These are phyloP conservation scores for Flaveria brownii DNA, from an alignment of 129 eudicot species.

Conservation along the genomic window DNA sequence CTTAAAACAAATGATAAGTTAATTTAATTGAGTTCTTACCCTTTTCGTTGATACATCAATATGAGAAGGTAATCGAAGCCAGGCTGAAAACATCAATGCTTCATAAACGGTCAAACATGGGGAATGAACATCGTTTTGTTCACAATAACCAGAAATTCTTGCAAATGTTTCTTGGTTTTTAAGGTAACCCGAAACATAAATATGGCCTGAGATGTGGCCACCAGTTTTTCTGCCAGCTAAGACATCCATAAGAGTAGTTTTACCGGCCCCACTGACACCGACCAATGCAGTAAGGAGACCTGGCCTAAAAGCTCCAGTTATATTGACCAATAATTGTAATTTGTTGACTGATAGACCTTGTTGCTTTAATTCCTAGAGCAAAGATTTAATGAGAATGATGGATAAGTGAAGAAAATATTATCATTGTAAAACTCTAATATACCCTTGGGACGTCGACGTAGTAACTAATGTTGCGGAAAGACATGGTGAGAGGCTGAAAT, in stretches of 20 bases:
- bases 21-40: conserved; percentile 36
- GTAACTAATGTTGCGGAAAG: conserved; percentile 72
- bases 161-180: conserved; percentile 96
- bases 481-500: conserved; percentile 84
- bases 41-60: conserved; percentile 53
- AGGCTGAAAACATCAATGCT: conserved; percentile 81
- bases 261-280: conserved; percentile 99
- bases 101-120: conserved; percentile 85
- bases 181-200: conserved; percentile 79
- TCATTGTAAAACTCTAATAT: conserved; percentile 5
- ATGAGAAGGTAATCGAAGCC: conserved; percentile 83
- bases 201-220: conserved; percentile 68
- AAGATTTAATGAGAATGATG: neutral
- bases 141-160: conserved; percentile 89
- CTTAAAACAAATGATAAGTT: neutral
- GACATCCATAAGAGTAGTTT: conserved; percentile 97
- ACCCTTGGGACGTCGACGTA: conserved; percentile 84
- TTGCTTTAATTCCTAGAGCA: conserved; percentile 68
- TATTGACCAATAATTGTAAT: conserved; percentile 68
- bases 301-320: conserved; percentile 87
- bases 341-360: conserved; percentile 57
- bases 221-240: conserved; percentile 97
- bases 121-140: conserved; percentile 88
- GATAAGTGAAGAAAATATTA: neutral
- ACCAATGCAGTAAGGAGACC: conserved; percentile 94